Base-by-base conservation (phyloP, 495 filamentous ascomycete genomes). In the Pseudoneurospora amorphoporcata region DNA sequence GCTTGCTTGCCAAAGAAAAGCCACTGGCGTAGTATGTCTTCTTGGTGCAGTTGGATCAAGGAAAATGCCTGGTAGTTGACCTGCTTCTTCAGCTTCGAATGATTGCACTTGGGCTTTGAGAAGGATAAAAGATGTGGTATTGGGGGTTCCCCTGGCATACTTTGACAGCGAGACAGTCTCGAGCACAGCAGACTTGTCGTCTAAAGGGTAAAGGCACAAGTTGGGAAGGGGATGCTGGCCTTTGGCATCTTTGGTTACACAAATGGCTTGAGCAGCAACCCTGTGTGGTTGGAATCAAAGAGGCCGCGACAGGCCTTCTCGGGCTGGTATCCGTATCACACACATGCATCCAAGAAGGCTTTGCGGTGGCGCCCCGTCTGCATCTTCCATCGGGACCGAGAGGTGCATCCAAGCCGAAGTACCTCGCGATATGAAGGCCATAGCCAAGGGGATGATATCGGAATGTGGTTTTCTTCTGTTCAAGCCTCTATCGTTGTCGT, bases 321-420 rank as follows among this genome's bases (percentile, higher is more conserved):
- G 29, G 53, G 23, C 29, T 61, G 53, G 53, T 61, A 61, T 61
- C 53, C 53, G 53, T 61, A 61, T 17, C 53, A 35, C 53, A 14
- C 29, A 61, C 53, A 61, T 61, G 53, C 53, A 35, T 29, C 29
- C 12, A 32, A 35, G 53, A 61, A 61, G 29, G 53, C 53, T 35
- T 61, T 35, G 29, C 53, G 53, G 53, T 61, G 53, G 53, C 53
- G 53, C 12, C 53, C 53, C 53, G 53, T 35, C 53, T 61, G 53
- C 53, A 19, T 61, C 29, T 35, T 16, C 53, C 39, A 69, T 73
- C 72, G 72, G 72, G 72, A 73, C 72, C 72, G 72, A 73, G 43
- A 32, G 68, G n/a, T 61, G 68, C 68, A 58, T 73, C 39, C 19
- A 32, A 41, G 29, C 72, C 72, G 72, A 73, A 23, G 29, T 61